Base-by-base conservation (phyloP, 2,329 filamentous ascomycete species). In the Aspergillus jensenii region DNA sequence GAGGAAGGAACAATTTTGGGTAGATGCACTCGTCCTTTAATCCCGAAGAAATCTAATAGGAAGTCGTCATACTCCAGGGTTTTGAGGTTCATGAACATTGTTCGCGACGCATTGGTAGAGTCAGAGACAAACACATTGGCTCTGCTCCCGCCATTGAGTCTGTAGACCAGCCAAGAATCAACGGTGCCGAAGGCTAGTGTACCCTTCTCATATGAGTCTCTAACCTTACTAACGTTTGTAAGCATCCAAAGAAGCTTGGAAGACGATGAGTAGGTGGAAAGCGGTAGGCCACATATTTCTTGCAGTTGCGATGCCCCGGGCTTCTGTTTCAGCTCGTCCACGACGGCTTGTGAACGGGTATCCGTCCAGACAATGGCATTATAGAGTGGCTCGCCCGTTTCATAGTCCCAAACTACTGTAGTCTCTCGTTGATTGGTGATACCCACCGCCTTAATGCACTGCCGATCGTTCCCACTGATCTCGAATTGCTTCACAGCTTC, bases 351-450 rank as follows among this genome's bases (percentile, higher is more conserved):
- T 33, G 90, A 93, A 55, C 92, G 84, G 12, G 91, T 96, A 71
- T 96, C 92, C 11, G 91, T 89, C 91, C 92, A 96, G 48, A 91
- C 92, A 62, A 96, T 89, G 51, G 91, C 91, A 71, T 93, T 92
- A 78, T 90, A 83, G 8, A 96, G 80, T 5, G 91, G 86, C 71
- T 93, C 83, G 62, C 92, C 92, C 1, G 90, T 96, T 65, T 83
- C 82, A 61, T 82, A 83, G 74, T 96, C 90, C 91, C 91, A 96
- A 21, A 93, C 86, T 0, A 96, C 82, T 2, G 89, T 92, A 2
- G 92, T 96, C 75, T 96, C 92, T 69, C 92, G 87, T 78, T 96
- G 91, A 76, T 93, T 96, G 54, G 91, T 96, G 71, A 96, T 90
- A 53, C 92, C 92, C 62, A 96, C 82, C 4, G 88, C 84, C 70